Conservation (phyloP, 495 filamentous ascomycete species). For the Aspergillus ellipticus region DNA sequence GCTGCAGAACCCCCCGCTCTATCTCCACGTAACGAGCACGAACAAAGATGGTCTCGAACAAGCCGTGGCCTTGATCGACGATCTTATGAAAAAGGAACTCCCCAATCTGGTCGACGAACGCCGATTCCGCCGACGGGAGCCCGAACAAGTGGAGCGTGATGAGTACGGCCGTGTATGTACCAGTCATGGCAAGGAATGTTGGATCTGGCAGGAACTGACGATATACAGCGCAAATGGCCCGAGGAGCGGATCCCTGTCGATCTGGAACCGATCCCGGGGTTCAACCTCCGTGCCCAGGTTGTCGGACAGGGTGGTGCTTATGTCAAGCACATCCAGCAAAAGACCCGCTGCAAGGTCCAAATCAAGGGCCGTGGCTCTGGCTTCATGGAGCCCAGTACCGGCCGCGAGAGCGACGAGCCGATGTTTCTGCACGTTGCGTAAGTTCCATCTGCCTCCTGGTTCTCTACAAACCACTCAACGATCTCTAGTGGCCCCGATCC, state of each 20-base stretch:
- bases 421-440: slow-evolving; percentile 96
- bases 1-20: slow-evolving; percentile 86
- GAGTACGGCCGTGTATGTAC: slow-evolving; percentile 81
- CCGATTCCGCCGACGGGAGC: slow-evolving; percentile 83
- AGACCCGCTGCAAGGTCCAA: slow-evolving; percentile 91
- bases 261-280: slow-evolving; percentile 88
- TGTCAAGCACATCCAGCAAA: slow-evolving; percentile 95
- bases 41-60: slow-evolving; percentile 87
- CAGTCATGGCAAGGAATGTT: background rate
- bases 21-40: slow-evolving; percentile 92
- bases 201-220: slow-evolving; percentile 19
- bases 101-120: slow-evolving; percentile 95
- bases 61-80: slow-evolving; percentile 80
- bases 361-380: slow-evolving; percentile 98
- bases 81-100: slow-evolving; percentile 93
- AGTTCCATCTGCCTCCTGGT: slow-evolving; percentile 10
- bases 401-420: slow-evolving; percentile 83
- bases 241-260: slow-evolving; percentile 89
- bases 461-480: slow-evolving; percentile 26
- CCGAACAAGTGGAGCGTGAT: slow-evolving; percentile 88
- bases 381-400: slow-evolving; percentile 80
- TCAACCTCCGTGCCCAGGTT: slow-evolving; percentile 92
- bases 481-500: slow-evolving; percentile 74
- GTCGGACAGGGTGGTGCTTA: slow-evolving; percentile 90
- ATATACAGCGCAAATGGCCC: slow-evolving; percentile 89